These are phyloP conservation scores for Collybia nuda DNA, from an alignment of 768 basidiomycete genomes.

Conservation along the genomic window DNA sequence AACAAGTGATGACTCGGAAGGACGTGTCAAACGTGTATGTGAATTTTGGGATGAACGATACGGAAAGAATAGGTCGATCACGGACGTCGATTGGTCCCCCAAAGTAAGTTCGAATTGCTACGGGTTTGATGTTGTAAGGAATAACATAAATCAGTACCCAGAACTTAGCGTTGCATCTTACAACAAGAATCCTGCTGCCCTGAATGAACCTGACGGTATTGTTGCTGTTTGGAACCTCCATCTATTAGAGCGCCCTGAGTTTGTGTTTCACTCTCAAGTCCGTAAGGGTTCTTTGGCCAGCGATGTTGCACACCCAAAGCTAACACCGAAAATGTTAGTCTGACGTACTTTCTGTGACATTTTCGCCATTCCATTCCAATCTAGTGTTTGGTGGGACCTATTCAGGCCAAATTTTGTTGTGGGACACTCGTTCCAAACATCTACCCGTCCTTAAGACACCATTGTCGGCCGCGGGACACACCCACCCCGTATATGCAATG, in stretches of 20 bases:
- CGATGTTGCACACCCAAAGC: neutral
- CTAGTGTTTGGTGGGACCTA: conserved; percentile 98
- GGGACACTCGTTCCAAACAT: conserved; percentile 98
- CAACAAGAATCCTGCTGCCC: conserved; percentile 92
- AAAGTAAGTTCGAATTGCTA: conserved; percentile 53
- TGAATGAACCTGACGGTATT: conserved; percentile 96
- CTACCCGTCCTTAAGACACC: conserved; percentile 96
- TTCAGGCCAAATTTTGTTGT: conserved; percentile 95
- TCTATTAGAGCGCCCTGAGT: conserved; percentile 92
- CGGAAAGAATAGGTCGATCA: conserved; percentile 92
- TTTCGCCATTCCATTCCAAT: conserved; percentile 98
- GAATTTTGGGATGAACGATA: conserved; percentile 91
- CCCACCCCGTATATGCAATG: conserved; percentile 98
- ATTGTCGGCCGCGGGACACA: conserved; percentile 92
- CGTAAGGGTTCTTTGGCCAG: conserved; percentile 21
- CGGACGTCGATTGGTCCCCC: conserved; percentile 96
- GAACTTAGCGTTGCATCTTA: conserved; percentile 96
- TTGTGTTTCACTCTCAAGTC: conserved; percentile 97
- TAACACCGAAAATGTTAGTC: conserved; percentile 55
- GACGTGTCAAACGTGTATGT: conserved; percentile 90
- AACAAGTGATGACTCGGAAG: conserved; percentile 86
- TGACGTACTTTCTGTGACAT: conserved; percentile 94
- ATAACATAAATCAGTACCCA: conserved; percentile 66
- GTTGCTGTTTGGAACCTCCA: conserved; percentile 98
- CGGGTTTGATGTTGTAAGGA: neutral